phyloP scores from a whole-genome alignment of 176 grass and related monocot species.

The Dactylis glomerata region DNA sequence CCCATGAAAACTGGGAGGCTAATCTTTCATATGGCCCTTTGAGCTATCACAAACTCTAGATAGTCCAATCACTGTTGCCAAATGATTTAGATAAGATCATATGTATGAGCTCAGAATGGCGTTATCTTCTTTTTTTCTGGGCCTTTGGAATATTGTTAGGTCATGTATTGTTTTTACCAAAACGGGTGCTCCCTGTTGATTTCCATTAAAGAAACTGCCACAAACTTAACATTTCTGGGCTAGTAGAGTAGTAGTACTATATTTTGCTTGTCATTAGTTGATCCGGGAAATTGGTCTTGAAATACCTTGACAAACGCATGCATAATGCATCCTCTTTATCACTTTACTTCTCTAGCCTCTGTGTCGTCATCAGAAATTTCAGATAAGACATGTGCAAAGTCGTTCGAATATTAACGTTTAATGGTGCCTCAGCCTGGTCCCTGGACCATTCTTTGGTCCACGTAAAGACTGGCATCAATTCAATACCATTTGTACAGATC shows the following conservation, averaged over 20 bases:
- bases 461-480: no score
- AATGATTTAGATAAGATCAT: neutral
- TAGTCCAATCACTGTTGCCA: neutral
- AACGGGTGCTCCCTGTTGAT: neutral
- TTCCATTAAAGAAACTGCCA: no score
- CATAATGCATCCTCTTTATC: neutral
- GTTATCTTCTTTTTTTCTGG: neutral
- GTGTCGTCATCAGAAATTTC: neutral
- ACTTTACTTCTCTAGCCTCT: neutral
- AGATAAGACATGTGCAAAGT: neutral
- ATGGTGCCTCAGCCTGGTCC: neutral
- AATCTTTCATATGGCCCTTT: neutral
- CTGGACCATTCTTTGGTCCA: constrained; percentile 29
- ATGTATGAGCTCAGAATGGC: neutral
- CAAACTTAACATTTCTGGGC: no score
- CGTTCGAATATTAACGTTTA: neutral
- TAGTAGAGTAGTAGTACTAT: neutral
- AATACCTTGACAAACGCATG: neutral
- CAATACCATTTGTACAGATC: no score
- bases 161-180: no score
- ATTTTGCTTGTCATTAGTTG: neutral
- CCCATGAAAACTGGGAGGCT: neutral
- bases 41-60: neutral
- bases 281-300: neutral
- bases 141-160: neutral